Percentiles rank a stretch among this genome's conserved stretches.
phyloP scores from a whole-genome alignment of 202 grass and related monocot genomes.

The Zizania palustris region DNA sequence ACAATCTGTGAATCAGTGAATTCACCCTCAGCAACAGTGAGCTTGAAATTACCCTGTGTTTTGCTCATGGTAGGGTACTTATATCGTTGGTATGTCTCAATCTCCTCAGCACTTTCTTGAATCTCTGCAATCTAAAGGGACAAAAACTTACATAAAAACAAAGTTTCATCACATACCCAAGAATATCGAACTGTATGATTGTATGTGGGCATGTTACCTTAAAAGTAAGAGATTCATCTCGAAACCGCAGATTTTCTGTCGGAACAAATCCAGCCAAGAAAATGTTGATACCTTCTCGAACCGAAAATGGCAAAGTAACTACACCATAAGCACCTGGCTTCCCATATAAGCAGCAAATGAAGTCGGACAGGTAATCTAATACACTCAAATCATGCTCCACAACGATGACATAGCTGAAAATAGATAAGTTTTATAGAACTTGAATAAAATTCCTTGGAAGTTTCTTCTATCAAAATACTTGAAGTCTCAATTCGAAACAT shows the following conservation, averaged over 20 bases:
- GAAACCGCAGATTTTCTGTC: conserved; percentile 86
- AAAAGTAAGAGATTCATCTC: conserved; percentile 95
- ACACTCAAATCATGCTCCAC: conserved; percentile 74
- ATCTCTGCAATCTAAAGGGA: conserved; percentile 72
- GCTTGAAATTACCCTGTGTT: conserved; percentile 91
- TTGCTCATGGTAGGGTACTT: conserved; percentile 96
- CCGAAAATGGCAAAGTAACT: conserved; percentile 86
- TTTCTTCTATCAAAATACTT: background rate
- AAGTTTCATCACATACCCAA: conserved; percentile 9
- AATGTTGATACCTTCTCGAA: conserved; percentile 92
- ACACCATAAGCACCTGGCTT: conserved; percentile 96
- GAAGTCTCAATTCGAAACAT: conserved; percentile 4
- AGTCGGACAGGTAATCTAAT: conserved; percentile 87
- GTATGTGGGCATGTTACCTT: conserved; percentile 51
- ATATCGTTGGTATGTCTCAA: conserved; percentile 83
- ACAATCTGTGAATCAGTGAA: conserved; percentile 93
- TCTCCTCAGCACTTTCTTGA: conserved; percentile 87
- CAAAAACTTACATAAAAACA: conserved; percentile 37
- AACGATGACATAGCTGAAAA: conserved; percentile 88
- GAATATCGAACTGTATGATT: background rate
- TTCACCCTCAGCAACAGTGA: conserved; percentile 78
- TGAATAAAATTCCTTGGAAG: background rate
- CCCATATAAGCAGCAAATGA: conserved; percentile 97
- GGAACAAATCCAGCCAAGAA: conserved; percentile 95
- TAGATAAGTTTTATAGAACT: background rate